Evolutionary conservation across 345 rosid species (phyloP).

Genomic region (Orychophragmus violaceus): DNA sequence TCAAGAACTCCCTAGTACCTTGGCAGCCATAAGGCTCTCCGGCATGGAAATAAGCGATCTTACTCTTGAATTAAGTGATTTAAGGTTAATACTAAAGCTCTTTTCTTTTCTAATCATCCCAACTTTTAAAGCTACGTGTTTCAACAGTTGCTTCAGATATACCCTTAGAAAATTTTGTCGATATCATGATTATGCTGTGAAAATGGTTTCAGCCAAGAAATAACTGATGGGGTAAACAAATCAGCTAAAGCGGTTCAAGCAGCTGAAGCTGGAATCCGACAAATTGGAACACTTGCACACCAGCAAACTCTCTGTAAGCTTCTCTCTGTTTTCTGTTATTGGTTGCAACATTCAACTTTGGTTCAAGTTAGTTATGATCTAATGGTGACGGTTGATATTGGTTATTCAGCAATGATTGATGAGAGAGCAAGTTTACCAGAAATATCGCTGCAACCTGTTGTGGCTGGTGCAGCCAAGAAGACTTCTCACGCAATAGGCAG

Average conservation of each 20-base stretch:
- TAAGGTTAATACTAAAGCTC: constrained; percentile 47
- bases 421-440: constrained; percentile 82
- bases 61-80: constrained; percentile 80
- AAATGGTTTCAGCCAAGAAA: constrained; percentile 63
- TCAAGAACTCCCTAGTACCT: constrained; percentile 87
- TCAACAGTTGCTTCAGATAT: not conserved
- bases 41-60: constrained; percentile 99
- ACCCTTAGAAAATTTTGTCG: not conserved
- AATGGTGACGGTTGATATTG: not conserved
- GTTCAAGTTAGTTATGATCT: not conserved
- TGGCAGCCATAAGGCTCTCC: constrained; percentile 90
- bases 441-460: constrained; percentile 73
- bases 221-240: constrained; percentile 79
- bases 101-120: not conserved
- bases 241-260: constrained; percentile 87
- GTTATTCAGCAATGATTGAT: constrained; percentile 71
- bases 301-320: constrained; percentile 69
- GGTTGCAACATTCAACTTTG: not conserved
- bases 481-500: constrained; percentile 71
- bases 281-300: constrained; percentile 73
- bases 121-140: not conserved
- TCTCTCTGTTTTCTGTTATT: not conserved
- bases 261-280: constrained; percentile 82
- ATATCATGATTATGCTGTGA: not conserved
- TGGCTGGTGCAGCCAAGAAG: constrained; percentile 73